Evolutionary conservation across 495 filamentous ascomycete genomes (phyloP), one percentile per base, ranked within the genome.

Genomic region (Penicillium subrubescens): DNA sequence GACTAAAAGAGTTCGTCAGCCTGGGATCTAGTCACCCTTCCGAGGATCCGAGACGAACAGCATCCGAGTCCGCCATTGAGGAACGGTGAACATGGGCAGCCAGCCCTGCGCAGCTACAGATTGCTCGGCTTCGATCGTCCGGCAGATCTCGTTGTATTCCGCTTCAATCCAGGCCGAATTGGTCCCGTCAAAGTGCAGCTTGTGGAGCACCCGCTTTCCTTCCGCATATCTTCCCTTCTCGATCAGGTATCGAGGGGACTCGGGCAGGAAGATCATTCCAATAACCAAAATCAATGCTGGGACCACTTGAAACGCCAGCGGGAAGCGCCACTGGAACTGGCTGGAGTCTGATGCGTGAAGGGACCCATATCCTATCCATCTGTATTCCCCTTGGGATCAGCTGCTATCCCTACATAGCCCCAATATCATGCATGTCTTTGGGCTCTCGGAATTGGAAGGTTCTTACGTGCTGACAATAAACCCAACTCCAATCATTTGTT

Each of bases 401-500:
- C 29, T 55, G 52, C 31, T 55, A 17, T 6, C 14, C 25, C 27
- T 4, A 2, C 7, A 29, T 27, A 27, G 23, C 48, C 23, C 25
- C n/a, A 19, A 19, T 29, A 1, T 4, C 48, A 29, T 51, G 23
- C 23, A 15, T 33, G 4, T 44, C 21, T 31, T 2, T 31, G 17
- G 19, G 14, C 10, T n/a, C 6, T n/a, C 23, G 12, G 8, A 4
- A 2, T 8, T 33, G 7, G 19, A 33, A 29, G 34, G 34, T 19
- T 59, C 72, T 62, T 77, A 76, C 69, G 73, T 79, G 67, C 82
- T 81, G 35, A 86, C 76, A 69, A 86, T 84, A 68, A 80, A 84
- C 8, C 81, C 82, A 43, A 83, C 75, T 41, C 85, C 82, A 62
- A 87, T 86, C 79, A 89, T 86, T 66, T 87, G 85, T 64, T 88